A percentile compares a stretch with the other conserved stretches of the same genome.
Evolutionary conservation across 2,329 filamentous ascomycete genomes (phyloP).

Genomic region (Trichoderma sp.): DNA sequence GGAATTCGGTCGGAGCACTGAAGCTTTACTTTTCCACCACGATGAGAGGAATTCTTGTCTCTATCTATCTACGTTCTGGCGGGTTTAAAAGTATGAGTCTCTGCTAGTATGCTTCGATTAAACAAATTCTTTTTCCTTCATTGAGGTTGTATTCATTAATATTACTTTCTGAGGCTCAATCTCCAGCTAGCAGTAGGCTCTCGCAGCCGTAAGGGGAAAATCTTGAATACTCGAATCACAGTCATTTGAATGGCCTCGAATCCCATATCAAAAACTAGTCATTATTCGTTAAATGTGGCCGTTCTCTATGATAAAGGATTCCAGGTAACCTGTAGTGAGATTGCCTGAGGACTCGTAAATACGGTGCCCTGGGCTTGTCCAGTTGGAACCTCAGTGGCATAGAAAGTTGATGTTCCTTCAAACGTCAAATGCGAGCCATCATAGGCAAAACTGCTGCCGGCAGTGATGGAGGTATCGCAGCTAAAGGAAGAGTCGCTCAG

Average conservation of each 20-base stretch:
- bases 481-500: slow-evolving; percentile 2
- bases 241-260: background rate
- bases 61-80: no score
- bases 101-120: background rate
- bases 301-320: background rate
- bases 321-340: background rate
- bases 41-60: background rate
- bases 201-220: background rate
- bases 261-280: background rate
- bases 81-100: background rate
- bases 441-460: background rate
- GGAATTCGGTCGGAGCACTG: background rate
- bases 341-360: background rate
- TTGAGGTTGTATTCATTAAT: background rate
- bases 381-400: background rate
- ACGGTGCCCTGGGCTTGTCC: background rate
- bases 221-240: background rate
- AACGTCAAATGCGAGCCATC: background rate
- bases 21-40: background rate
- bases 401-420: background rate
- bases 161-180: background rate
- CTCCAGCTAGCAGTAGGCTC: background rate
- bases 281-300: background rate
- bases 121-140: background rate
- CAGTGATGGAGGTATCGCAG: background rate